Evolutionary conservation across 352 stramenopile species (phyloP), one percentile per base, ranked within the genome.

Genomic region (Pythium phragmiticola): DNA sequence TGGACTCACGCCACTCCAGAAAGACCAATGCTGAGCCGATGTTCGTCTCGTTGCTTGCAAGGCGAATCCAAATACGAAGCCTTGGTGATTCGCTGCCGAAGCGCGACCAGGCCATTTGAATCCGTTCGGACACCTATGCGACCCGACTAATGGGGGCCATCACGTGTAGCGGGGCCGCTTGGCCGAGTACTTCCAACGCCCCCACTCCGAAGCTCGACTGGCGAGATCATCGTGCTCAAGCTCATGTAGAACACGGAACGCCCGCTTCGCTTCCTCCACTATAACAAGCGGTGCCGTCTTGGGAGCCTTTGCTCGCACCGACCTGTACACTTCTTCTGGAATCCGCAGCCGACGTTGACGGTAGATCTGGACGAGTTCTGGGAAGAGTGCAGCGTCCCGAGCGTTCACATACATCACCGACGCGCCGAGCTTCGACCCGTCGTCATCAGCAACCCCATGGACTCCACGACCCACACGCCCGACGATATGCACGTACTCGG

Each of bases 401-500:
- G 33, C 45, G 61, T 87, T 89, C 21, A 90, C 62, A 36, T 87
- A 70, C 49, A 74, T 71, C 9, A 84, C 47, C n/a, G 69, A 70
- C 39, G 63, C 72, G 19, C 74, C 76, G 8, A 23, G 17, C 17
- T 23, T 57, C 4, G 14, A 14, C 14, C 71, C 54, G 2, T 47
- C 41, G 56, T 28, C 61, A 17, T 30, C 4, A 14, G 11, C 19
- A 16, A 23, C 39, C 34, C 78, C 61, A 16, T 21, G 1, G 19
- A 11, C 30, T 12, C 43, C 47, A 41, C 78, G 75, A 4, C 77
- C 77, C 16, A 69, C 76, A 14, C 84, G 80, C 14, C 84, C 84
- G 43, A 85, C 72, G 11, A 91, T 57, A 55, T 93, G 84, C 56
- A 93, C 54, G 50, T 84, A 93, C 28, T 91, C 80, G 13, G 51